These are phyloP conservation scores for Xanthoparmelia taractica DNA, from an alignment of 495 filamentous ascomycete genomes.

Conservation along the genomic window DNA sequence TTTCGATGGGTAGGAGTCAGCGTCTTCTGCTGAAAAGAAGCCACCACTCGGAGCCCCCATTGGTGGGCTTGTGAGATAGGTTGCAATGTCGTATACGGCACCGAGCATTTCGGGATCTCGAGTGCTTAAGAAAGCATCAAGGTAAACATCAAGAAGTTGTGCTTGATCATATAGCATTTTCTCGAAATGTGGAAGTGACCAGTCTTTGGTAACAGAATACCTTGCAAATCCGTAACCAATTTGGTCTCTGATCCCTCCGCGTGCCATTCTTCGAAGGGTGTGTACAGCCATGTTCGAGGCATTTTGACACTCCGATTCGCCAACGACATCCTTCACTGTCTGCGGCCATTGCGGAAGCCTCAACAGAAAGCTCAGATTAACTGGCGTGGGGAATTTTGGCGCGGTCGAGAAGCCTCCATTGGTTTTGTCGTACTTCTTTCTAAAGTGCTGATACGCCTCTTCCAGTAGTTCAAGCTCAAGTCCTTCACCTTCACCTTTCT, in stretches of 20 bases:
- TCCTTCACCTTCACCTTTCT: constrained; percentile 52
- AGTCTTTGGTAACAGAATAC: constrained; percentile 84
- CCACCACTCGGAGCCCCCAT: constrained; percentile 62
- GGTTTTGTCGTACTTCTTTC: constrained; percentile 64
- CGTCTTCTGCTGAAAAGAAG: constrained; percentile 86
- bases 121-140: constrained; percentile 77
- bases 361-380: constrained; percentile 76
- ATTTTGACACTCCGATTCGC: constrained; percentile 64
- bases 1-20: constrained; percentile 70
- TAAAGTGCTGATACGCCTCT: constrained; percentile 76
- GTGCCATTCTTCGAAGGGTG: constrained; percentile 73
- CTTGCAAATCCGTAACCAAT: constrained; percentile 85
- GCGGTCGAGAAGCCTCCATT: constrained; percentile 68
- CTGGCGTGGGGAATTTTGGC: constrained; percentile 88
- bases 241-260: constrained; percentile 86
- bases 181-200: constrained; percentile 92
- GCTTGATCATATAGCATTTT: constrained; percentile 98
- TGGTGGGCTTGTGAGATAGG: constrained; percentile 66
- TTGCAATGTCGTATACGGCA: constrained; percentile 72
- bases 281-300: constrained; percentile 75
- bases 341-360: constrained; percentile 63
- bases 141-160: constrained; percentile 75
- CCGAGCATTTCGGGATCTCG: constrained; percentile 65
- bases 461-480: constrained; percentile 88
- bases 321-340: constrained; percentile 76